Evolutionary conservation across 306 rosid species (phyloP).

Genomic region (Trichosanthes truncata): DNA sequence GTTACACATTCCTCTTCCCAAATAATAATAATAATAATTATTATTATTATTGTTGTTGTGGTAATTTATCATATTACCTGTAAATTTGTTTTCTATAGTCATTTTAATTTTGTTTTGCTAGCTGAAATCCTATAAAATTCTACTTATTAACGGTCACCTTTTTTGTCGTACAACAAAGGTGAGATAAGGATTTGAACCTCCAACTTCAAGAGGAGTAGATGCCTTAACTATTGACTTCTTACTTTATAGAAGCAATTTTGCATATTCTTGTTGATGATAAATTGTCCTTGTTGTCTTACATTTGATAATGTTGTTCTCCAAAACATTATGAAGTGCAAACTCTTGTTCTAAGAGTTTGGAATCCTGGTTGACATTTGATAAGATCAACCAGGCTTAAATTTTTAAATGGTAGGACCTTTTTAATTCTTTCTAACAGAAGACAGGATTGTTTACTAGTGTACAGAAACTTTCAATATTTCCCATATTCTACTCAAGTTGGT

Average conservation of each 20-base stretch:
- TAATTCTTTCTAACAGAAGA: background rate
- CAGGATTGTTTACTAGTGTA: background rate
- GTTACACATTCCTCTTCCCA: too few relatives aligned
- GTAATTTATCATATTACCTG: background rate
- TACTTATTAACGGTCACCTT: background rate
- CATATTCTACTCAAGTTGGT: background rate
- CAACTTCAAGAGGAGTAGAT: background rate
- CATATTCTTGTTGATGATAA: background rate
- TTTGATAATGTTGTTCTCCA: background rate
- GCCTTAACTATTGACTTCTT: background rate
- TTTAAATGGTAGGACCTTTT: background rate
- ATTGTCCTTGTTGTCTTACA: background rate
- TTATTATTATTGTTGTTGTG: too few relatives aligned
- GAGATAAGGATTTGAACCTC: background rate
- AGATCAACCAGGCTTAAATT: background rate
- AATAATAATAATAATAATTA: too few relatives aligned
- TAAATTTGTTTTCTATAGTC: background rate
- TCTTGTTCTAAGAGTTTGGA: background rate
- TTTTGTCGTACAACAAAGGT: background rate
- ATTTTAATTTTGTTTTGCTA: background rate
- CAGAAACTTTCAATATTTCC: background rate
- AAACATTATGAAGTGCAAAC: background rate
- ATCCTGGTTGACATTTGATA: background rate
- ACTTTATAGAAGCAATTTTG: background rate
- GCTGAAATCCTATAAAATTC: background rate